These are phyloP conservation scores for Aspergillus quadricinctus DNA, from an alignment of 2,329 filamentous ascomycete species.

Conservation along the genomic window DNA sequence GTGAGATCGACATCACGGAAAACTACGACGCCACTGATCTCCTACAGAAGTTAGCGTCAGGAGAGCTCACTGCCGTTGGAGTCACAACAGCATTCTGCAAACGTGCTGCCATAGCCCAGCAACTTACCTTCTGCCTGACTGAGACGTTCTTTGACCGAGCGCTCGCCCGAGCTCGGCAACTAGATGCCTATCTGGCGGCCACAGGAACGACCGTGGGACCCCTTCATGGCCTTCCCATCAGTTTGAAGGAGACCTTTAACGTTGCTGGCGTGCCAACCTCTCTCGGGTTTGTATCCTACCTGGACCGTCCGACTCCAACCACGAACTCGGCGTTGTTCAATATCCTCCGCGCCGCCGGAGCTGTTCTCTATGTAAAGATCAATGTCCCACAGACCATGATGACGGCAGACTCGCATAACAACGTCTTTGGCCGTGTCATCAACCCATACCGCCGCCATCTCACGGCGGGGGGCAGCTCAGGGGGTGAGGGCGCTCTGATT, in stretches of 20 bases:
- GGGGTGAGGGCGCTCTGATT: constrained; percentile 61
- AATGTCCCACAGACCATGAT: constrained; percentile 57
- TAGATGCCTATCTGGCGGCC: constrained; percentile 43
- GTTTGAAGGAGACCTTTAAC: constrained; percentile 47
- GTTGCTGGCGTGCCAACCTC: constrained; percentile 50
- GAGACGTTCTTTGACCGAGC: constrained; percentile 53
- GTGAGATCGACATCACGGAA: neutral
- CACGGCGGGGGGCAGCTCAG: constrained; percentile 60
- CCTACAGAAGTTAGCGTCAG: constrained; percentile 26
- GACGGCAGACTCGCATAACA: constrained; percentile 49
- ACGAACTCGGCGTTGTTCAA: constrained; percentile 53
- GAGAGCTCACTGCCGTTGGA: constrained; percentile 36
- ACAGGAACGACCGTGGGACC: constrained; percentile 50
- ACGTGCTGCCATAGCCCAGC: constrained; percentile 36
- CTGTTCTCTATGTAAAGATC: constrained; percentile 64
- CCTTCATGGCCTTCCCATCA: constrained; percentile 60
- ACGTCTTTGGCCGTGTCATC: constrained; percentile 57
- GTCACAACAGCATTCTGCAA: constrained; percentile 44
- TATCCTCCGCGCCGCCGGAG: constrained; percentile 55
- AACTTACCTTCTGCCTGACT: constrained; percentile 47
- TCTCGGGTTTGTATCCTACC: constrained; percentile 57
- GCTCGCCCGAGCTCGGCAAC: constrained; percentile 42
- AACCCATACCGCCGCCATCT: constrained; percentile 58
- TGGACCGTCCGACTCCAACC: constrained; percentile 52
- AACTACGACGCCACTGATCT: neutral